phyloP scores from a whole-genome alignment of 768 basidiomycete species.

The Naganishia vishniacii region DNA sequence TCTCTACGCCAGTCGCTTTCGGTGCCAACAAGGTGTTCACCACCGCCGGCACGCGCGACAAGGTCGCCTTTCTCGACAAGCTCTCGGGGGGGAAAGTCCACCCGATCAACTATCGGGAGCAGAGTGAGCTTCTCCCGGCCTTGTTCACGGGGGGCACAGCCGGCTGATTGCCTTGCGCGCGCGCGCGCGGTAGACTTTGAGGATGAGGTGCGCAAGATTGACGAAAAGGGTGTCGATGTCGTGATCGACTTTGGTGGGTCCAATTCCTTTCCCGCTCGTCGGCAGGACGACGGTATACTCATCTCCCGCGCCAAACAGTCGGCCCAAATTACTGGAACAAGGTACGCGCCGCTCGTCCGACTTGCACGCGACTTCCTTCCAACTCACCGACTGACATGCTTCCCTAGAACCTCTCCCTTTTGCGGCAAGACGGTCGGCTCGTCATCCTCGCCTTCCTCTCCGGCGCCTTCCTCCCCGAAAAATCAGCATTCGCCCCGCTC shows the following conservation, averaged over 20 bases:
- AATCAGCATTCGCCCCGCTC: conserved; percentile 58
- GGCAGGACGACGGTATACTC: neutral
- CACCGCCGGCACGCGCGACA: conserved; percentile 78
- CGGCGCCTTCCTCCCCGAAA: conserved; percentile 34
- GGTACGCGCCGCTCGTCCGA: conserved; percentile 5
- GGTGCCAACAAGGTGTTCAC: conserved; percentile 59
- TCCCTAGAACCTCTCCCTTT: conserved; percentile 35
- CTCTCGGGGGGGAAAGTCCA: conserved; percentile 49
- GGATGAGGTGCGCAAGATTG: conserved; percentile 60
- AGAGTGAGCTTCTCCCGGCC: conserved; percentile 30
- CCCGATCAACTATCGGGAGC: conserved; percentile 73
- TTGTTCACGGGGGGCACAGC: neutral
- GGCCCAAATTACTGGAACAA: conserved; percentile 42
- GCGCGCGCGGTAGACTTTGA: conserved; percentile 63
- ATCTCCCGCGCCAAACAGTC: conserved; percentile 20
- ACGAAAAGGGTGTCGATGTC: conserved; percentile 69
- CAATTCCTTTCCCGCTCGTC: neutral
- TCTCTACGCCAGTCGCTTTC: conserved; percentile 16
- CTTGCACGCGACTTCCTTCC: too few relatives aligned
- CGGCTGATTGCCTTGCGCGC: too few relatives aligned
- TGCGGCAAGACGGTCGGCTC: conserved; percentile 44
- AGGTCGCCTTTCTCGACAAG: conserved; percentile 63
- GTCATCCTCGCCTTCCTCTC: conserved; percentile 47
- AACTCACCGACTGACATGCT: neutral
- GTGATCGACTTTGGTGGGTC: conserved; percentile 63